Evolutionary conservation across 2,329 filamentous ascomycete genomes (phyloP).

Genomic region (Fusarium marasasianum): DNA sequence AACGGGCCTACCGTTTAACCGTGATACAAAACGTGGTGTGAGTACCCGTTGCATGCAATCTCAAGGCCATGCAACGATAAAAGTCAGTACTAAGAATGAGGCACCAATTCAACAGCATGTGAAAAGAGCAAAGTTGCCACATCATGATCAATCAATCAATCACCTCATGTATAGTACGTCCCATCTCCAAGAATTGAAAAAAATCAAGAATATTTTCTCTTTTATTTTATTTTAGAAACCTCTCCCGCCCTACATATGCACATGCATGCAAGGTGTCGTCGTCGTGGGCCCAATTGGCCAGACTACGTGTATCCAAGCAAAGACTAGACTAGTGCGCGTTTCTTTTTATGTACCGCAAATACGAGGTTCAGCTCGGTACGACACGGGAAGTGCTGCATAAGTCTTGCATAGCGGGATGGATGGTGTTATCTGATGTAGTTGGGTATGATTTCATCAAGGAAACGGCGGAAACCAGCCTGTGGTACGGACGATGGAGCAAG

Average conservation of each 20-base stretch:
- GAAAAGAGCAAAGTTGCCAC: neutral
- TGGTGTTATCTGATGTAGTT: neutral
- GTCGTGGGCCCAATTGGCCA: constrained; percentile 9
- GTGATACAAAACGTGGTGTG: neutral
- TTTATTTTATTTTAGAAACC: neutral
- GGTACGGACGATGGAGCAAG: too few species aligned
- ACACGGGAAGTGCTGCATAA: constrained; percentile 29
- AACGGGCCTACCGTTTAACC: neutral
- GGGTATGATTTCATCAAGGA: neutral
- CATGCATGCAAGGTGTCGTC: neutral
- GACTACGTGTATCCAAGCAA: constrained; percentile 28
- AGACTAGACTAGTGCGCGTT: neutral
- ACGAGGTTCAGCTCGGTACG: constrained; percentile 31
- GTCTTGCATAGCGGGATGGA: neutral
- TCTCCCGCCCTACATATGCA: constrained; percentile 4
- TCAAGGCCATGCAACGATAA: neutral
- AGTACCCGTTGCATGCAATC: neutral
- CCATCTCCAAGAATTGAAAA: neutral
- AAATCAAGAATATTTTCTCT: neutral
- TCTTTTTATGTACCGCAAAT: constrained; percentile 11
- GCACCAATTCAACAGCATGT: neutral
- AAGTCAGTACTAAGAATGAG: neutral
- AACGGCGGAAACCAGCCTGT: too few species aligned
- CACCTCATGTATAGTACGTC: constrained; percentile 4
- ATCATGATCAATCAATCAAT: constrained; percentile 1